phyloP scores from a whole-genome alignment of 179 eudicot genomes.

The Nepenthes alata region DNA sequence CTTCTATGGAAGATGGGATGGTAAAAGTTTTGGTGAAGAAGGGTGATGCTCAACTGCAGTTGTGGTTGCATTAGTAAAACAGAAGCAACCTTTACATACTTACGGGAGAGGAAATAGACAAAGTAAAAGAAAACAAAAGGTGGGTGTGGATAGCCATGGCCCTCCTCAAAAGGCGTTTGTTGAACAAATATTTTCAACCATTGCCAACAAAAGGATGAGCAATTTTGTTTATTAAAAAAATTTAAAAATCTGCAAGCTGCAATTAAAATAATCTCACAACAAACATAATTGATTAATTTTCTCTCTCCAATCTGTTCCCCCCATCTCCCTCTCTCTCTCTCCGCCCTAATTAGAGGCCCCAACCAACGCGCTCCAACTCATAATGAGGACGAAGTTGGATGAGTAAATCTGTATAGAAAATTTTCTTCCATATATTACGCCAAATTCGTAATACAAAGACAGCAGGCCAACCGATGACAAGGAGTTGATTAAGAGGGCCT shows the following conservation, averaged over 20 bases:
- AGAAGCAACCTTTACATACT: slow-evolving; percentile 14
- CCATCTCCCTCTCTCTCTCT: not conserved
- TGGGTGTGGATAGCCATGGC: slow-evolving; percentile 8
- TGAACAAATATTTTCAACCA: not conserved
- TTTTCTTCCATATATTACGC: too few species aligned
- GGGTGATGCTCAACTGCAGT: slow-evolving; percentile 5
- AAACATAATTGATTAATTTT: not conserved
- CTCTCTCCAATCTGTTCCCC: not conserved
- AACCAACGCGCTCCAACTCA: slow-evolving; percentile 4
- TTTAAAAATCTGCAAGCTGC: too few species aligned
- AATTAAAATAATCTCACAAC: not conserved
- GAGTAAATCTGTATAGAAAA: not conserved
- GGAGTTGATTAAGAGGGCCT: too few species aligned
- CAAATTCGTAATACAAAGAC: slow-evolving; percentile 2
- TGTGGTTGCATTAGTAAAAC: slow-evolving; percentile 7
- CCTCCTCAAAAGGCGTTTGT: not conserved
- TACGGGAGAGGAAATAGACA: not conserved
- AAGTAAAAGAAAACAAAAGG: slow-evolving; percentile 9
- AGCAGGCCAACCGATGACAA: slow-evolving; percentile 11
- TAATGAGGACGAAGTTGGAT: not conserved
- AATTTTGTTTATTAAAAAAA: not conserved
- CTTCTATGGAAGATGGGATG: slow-evolving; percentile 3
- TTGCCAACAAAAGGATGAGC: not conserved
- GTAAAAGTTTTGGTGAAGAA: slow-evolving; percentile 4
- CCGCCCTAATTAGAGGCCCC: slow-evolving; percentile 4